Conservation (phyloP, 257 asterid species). For the Misopates orontium region DNA sequence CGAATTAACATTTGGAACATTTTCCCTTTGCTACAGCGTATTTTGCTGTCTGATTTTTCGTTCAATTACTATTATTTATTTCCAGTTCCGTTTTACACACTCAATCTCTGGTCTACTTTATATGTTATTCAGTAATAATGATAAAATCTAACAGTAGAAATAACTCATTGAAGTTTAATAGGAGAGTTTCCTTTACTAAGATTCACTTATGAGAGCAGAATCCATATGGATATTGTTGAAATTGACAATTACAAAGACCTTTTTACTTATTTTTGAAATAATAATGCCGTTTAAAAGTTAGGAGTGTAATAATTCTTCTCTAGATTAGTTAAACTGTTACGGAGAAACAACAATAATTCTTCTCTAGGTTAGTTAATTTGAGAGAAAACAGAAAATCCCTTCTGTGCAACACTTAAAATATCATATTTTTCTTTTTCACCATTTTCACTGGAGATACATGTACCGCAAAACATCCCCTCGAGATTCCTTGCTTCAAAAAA, state of each 20-base stretch:
- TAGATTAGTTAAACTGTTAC: too few species aligned
- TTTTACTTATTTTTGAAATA: neutral
- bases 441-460: slow-evolving; percentile 7
- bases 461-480: neutral
- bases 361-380: slow-evolving; percentile 4
- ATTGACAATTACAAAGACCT: too few species aligned
- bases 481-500: neutral
- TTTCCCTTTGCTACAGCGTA: neutral
- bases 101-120: neutral
- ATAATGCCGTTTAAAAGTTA: neutral
- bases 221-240: too few species aligned
- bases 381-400: slow-evolving; percentile 1
- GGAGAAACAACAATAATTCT: too few species aligned
- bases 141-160: neutral
- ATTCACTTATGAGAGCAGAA: too few species aligned
- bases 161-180: neutral
- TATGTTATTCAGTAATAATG: neutral
- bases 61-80: neutral
- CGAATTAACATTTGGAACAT: neutral
- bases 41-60: neutral
- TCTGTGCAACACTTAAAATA: slow-evolving; percentile 6
- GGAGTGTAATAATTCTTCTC: too few species aligned
- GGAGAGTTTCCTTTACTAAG: too few species aligned
- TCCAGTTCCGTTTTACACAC: neutral
- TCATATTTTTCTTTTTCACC: neutral